Percentiles rank a stretch among this genome's conserved stretches.
Evolutionary conservation across 352 stramenopile genomes (phyloP).

Genomic region (Stramenopiles sp.): DNA sequence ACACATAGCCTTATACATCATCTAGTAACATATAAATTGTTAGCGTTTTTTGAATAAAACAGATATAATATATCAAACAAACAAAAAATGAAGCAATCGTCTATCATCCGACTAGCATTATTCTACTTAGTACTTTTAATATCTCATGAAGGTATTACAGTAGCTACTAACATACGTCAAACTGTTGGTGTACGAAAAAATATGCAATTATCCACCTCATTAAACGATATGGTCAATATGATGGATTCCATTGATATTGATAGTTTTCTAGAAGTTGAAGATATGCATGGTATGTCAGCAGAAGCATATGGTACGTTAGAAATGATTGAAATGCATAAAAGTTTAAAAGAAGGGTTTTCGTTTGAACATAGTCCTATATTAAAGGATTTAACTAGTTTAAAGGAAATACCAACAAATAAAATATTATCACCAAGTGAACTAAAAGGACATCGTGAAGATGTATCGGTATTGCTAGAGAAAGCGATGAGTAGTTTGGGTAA

Average conservation of each 20-base stretch:
- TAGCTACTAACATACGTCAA: constrained; percentile 1
- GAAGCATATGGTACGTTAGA: background rate
- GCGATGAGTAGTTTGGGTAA: background rate
- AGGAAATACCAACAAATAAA: background rate
- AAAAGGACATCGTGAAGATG: background rate
- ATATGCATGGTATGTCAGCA: background rate
- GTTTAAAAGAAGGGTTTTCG: background rate
- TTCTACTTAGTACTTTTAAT: background rate
- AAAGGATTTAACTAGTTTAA: background rate
- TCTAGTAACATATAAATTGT: no score
- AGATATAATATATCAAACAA: no score
- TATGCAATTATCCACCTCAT: background rate
- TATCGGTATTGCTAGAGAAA: background rate
- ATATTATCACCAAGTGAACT: background rate
- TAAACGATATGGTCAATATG: background rate
- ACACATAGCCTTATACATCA: no score
- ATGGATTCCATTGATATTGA: background rate
- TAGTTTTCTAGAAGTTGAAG: constrained; percentile 5
- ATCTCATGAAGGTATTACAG: background rate
- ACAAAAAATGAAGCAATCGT: background rate
- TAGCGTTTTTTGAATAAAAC: no score
- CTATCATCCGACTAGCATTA: background rate
- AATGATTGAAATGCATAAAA: constrained; percentile 4
- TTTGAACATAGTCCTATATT: background rate
- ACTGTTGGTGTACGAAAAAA: background rate